Percentiles rank a stretch among this genome's conserved stretches.
Evolutionary conservation across 176 grass and related monocot species (phyloP).

Genomic region (Pontederia paniculata): DNA sequence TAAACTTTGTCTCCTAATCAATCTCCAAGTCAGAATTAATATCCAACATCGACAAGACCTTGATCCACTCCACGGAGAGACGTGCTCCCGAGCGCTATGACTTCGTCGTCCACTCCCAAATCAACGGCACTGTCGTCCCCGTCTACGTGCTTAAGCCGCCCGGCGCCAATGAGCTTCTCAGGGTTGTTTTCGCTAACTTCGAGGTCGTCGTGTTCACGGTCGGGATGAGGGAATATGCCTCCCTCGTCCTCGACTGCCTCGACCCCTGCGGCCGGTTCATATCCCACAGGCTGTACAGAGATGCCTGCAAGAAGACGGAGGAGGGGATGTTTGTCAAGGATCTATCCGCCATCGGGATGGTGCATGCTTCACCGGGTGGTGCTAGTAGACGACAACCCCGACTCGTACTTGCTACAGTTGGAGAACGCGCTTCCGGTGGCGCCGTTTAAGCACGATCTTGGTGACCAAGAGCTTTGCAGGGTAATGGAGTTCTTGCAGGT

Average conservation of each 20-base stretch:
- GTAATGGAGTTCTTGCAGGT: slow-evolving; percentile 53
- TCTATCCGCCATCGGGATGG: slow-evolving; percentile 40
- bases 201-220: too few relatives aligned
- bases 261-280: too few relatives aligned
- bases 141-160: slow-evolving; percentile 73
- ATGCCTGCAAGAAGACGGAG: slow-evolving; percentile 50
- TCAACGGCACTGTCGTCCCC: slow-evolving; percentile 44
- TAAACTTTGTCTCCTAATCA: too few relatives aligned
- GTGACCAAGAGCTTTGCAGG: slow-evolving; percentile 49
- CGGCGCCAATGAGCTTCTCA: slow-evolving; percentile 52
- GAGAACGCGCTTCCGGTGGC: too few relatives aligned
- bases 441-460: slow-evolving; percentile 53
- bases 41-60: slow-evolving; percentile 85
- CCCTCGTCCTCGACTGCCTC: too few relatives aligned
- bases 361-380: slow-evolving; percentile 35
- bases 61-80: slow-evolving; percentile 63
- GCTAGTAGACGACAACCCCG: too few relatives aligned
- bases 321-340: slow-evolving; percentile 85
- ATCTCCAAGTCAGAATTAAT: too few relatives aligned
- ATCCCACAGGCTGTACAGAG: too few relatives aligned
- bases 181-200: slow-evolving; percentile 25
- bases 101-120: slow-evolving; percentile 64
- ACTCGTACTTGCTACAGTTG: too few relatives aligned
- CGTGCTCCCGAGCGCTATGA: slow-evolving; percentile 39
- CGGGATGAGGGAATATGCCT: too few relatives aligned